Conservation (phyloP, 225 moss, liverwort and hornwort genomes). For the Polytrichum commune region DNA sequence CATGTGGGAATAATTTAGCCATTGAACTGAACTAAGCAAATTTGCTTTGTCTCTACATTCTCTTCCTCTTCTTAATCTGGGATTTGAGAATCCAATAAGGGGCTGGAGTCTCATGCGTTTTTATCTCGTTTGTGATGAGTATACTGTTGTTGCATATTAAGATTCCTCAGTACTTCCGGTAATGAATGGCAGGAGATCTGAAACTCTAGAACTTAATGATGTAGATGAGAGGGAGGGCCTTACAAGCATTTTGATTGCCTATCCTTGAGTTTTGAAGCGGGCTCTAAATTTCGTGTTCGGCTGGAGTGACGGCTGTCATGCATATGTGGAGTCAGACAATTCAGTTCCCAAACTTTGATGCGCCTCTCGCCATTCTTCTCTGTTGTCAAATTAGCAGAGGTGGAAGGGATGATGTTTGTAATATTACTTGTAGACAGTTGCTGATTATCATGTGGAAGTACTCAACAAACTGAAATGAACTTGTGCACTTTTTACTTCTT, state of each 20-base stretch:
- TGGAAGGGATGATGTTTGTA: background rate
- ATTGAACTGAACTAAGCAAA: too few species aligned
- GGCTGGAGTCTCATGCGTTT: slow-evolving; percentile 66
- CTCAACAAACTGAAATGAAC: too few species aligned
- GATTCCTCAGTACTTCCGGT: slow-evolving; percentile 84
- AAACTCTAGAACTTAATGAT: background rate
- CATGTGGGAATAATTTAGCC: too few species aligned
- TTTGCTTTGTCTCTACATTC: too few species aligned
- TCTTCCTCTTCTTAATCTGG: too few species aligned
- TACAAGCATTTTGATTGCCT: background rate
- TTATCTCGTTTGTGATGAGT: slow-evolving; percentile 86
- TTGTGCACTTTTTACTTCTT: too few species aligned
- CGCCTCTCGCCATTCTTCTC: background rate
- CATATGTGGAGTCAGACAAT: background rate
- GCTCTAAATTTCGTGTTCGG: background rate
- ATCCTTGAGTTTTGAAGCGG: background rate
- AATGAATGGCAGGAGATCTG: background rate
- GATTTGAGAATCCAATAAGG: slow-evolving; percentile 10
- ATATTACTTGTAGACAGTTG: too few species aligned
- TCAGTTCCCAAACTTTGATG: background rate
- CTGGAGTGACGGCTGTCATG: background rate
- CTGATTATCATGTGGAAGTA: too few species aligned
- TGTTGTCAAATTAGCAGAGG: background rate
- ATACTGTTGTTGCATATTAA: slow-evolving; percentile 92
- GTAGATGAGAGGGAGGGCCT: background rate